Conservation (phyloP, 345 rosid species). For the Psidium friedrichsthalianum region DNA sequence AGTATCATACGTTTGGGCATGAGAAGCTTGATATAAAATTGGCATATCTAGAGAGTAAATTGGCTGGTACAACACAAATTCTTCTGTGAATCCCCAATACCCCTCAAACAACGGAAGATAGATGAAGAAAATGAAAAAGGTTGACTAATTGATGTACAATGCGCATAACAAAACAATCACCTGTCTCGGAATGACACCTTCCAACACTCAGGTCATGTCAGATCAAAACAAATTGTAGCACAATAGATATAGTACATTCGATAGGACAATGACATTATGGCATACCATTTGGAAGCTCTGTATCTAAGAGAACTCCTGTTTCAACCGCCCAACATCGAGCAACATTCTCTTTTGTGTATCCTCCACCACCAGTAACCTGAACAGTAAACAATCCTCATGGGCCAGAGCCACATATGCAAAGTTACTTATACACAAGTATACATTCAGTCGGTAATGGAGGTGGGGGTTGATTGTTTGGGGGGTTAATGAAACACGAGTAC, state of each 20-base stretch:
- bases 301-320: constrained; percentile 83
- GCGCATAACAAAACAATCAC: background rate
- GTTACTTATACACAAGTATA: background rate
- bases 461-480: background rate
- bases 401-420: background rate
- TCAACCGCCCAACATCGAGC: constrained; percentile 99
- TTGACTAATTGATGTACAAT: background rate
- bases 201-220: background rate
- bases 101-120: background rate
- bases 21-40: background rate
- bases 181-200: background rate
- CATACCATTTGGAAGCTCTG: constrained; percentile 86
- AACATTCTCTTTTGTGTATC: constrained; percentile 95
- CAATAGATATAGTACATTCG: background rate
- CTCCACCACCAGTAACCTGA: constrained; percentile 99
- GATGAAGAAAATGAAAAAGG: background rate
- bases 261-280: no score
- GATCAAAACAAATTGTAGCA: background rate
- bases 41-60: background rate
- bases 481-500: background rate
- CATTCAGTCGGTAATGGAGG: background rate
- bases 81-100: background rate
- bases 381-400: background rate
- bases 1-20: background rate
- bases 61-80: background rate